Evolutionary conservation across 2,329 filamentous ascomycete genomes (phyloP).

Genomic region (Claviceps arundinis): DNA sequence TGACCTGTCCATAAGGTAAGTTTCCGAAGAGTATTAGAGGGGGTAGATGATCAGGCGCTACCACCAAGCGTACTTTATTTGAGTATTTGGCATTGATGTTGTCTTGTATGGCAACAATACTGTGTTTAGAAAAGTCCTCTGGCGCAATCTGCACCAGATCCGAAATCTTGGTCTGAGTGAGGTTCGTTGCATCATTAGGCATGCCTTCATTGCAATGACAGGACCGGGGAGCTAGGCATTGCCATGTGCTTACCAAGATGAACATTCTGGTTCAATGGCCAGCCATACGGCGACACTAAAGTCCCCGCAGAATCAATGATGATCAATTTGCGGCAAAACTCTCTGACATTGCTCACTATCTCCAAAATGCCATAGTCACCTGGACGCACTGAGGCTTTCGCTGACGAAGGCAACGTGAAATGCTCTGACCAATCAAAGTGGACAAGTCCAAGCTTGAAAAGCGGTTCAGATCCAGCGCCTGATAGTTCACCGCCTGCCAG

Average conservation of each 20-base stretch:
- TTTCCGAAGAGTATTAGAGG: background rate
- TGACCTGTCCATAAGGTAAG: conserved; percentile 38
- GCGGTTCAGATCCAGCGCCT: background rate
- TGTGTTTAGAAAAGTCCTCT: conserved; percentile 74
- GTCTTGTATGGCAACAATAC: conserved; percentile 78
- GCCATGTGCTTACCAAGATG: conserved; percentile 28
- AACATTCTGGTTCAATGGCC: conserved; percentile 26
- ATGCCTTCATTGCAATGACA: background rate
- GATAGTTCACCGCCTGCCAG: background rate
- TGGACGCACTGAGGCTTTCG: too few relatives aligned
- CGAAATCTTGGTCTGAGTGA: conserved; percentile 68
- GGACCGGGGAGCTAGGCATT: background rate
- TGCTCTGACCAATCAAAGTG: conserved; percentile 3
- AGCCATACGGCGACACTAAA: background rate
- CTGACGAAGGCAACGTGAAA: too few relatives aligned
- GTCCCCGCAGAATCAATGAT: background rate
- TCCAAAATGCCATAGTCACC: background rate
- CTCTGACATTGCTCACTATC: background rate
- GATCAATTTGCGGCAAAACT: background rate
- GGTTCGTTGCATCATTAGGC: background rate
- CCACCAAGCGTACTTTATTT: conserved; percentile 52
- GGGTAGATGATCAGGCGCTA: background rate
- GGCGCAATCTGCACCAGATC: conserved; percentile 90
- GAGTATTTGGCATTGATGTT: conserved; percentile 96
- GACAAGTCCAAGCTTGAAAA: background rate